These are phyloP conservation scores for Albizia julibrissin DNA, from an alignment of 306 rosid genomes.

Conservation along the genomic window DNA sequence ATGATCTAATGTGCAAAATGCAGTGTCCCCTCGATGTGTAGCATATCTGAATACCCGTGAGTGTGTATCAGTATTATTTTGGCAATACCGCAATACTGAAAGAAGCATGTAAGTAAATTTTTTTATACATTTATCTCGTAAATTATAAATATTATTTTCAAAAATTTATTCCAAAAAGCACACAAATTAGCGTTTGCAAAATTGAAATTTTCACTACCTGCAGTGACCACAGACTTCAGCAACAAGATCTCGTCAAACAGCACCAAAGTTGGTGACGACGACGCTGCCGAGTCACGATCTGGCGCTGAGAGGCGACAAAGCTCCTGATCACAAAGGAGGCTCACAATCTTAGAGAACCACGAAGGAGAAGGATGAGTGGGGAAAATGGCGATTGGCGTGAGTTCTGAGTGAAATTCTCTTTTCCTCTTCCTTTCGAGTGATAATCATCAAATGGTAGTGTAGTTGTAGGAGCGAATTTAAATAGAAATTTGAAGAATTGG, in stretches of 20 bases:
- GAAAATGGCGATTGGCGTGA: not conserved
- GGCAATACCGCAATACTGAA: too few relatives aligned
- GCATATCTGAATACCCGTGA: too few relatives aligned
- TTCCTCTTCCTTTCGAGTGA: not conserved
- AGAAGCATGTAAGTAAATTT: too few relatives aligned
- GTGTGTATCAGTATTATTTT: too few relatives aligned
- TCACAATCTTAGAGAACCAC: not conserved
- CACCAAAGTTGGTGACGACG: not conserved
- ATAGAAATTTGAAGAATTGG: not conserved
- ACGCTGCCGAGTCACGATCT: not conserved
- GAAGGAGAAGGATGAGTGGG: not conserved
- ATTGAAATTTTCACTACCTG: too few relatives aligned
- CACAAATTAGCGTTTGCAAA: too few relatives aligned
- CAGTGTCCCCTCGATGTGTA: too few relatives aligned
- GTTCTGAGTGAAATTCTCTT: not conserved
- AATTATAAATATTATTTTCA: too few relatives aligned
- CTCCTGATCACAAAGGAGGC: not conserved
- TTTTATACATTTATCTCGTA: too few relatives aligned
- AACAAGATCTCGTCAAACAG: not conserved
- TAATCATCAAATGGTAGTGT: not conserved
- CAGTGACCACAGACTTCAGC: too few relatives aligned
- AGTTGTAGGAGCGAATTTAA: conserved; percentile 9
- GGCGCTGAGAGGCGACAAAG: not conserved
- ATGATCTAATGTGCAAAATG: too few relatives aligned
- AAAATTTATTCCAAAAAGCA: too few relatives aligned